phyloP scores from a whole-genome alignment of 1,139 yeast genomes.

The Wickerhamomyces sp. region DNA sequence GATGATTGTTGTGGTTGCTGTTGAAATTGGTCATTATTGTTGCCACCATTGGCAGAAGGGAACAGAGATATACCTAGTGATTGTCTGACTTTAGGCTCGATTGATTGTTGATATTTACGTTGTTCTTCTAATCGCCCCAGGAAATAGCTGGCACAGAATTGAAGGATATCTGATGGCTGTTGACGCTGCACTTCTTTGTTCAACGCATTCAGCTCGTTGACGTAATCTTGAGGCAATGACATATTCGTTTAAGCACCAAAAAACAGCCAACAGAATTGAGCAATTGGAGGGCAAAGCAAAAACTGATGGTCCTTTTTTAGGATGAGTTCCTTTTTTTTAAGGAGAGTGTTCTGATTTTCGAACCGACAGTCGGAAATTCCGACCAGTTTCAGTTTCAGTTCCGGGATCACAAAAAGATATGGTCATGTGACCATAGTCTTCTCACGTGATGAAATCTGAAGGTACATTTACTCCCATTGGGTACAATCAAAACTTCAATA shows the following conservation, averaged over 20 bases:
- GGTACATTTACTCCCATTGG: too few relatives aligned
- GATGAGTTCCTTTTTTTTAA: too few relatives aligned
- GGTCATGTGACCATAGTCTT: too few relatives aligned
- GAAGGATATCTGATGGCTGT: constrained; percentile 65
- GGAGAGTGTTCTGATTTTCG: too few relatives aligned
- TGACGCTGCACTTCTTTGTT: constrained; percentile 56
- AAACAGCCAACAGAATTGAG: not conserved
- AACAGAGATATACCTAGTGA: constrained; percentile 47
- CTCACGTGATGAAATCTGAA: too few relatives aligned
- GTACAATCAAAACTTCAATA: too few relatives aligned
- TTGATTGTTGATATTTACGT: constrained; percentile 50
- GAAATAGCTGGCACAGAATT: constrained; percentile 73
- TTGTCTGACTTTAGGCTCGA: constrained; percentile 45
- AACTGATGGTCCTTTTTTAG: too few relatives aligned
- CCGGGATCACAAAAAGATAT: too few relatives aligned
- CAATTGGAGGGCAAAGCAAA: too few relatives aligned
- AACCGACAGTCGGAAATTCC: too few relatives aligned
- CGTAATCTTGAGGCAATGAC: constrained; percentile 31
- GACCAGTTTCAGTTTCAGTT: too few relatives aligned
- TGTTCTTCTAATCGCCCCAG: constrained; percentile 56
- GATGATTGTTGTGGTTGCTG: constrained; percentile 10
- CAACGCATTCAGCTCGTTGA: constrained; percentile 55
- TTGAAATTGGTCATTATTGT: constrained; percentile 4
- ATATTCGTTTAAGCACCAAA: constrained; percentile 3
- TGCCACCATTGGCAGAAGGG: constrained; percentile 30